phyloP scores from a whole-genome alignment of 139 green algal species.

The Chlamydomonas asymmetrica region DNA sequence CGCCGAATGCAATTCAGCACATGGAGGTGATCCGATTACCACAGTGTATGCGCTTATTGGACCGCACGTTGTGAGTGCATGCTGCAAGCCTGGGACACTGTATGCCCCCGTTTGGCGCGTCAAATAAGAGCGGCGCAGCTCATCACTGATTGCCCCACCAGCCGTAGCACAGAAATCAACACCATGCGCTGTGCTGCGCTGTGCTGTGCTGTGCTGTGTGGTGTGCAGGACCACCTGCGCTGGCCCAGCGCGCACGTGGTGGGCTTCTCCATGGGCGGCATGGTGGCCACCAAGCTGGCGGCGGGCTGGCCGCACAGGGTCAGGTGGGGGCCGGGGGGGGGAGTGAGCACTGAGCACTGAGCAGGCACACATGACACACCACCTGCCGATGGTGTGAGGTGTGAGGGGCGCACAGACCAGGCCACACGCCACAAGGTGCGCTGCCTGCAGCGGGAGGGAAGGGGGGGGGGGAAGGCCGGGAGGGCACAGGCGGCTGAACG shows the following conservation, averaged over 20 bases:
- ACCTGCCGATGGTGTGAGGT: conserved; percentile 35
- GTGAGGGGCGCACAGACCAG: background rate
- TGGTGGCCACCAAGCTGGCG: conserved; percentile 57
- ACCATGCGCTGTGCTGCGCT: background rate
- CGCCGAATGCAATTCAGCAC: background rate
- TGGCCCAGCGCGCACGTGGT: conserved; percentile 61
- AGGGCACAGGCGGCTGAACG: too few relatives aligned
- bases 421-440: background rate
- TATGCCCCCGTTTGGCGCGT: background rate
- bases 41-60: background rate
- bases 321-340: too few relatives aligned
- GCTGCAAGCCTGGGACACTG: too few relatives aligned
- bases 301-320: conserved; percentile 31
- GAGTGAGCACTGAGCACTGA: too few relatives aligned
- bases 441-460: background rate
- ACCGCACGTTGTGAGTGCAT: background rate
- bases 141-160: too few relatives aligned
- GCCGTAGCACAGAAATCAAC: background rate
- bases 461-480: background rate
- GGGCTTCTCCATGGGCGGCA: conserved; percentile 70
- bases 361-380: too few relatives aligned
- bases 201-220: background rate
- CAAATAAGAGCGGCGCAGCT: too few relatives aligned
- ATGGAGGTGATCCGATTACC: background rate
- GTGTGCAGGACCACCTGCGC: conserved; percentile 51